Evolutionary conservation across 352 stramenopile species (phyloP).

Genomic region (Phytophthora boehmeriae): DNA sequence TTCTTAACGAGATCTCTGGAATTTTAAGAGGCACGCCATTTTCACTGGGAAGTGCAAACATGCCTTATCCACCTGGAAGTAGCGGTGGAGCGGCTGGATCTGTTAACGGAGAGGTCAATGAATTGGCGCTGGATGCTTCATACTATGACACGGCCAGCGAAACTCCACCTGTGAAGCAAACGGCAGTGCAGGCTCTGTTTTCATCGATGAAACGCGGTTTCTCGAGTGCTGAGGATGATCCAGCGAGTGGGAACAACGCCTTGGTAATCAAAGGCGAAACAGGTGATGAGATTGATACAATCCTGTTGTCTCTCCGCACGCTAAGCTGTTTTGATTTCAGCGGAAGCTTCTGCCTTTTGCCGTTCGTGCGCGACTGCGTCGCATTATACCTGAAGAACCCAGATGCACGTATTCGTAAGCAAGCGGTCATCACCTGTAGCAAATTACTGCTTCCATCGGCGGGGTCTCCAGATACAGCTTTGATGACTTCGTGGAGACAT

Average conservation of each 20-base stretch:
- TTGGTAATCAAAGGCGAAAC: conserved; percentile 84
- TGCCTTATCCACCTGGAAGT: conserved; percentile 20
- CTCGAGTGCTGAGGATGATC: conserved; percentile 35
- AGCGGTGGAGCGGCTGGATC: conserved; percentile 5
- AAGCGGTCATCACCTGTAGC: conserved; percentile 87
- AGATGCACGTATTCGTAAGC: conserved; percentile 89
- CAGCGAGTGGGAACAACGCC: conserved; percentile 19
- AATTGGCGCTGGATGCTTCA: conserved; percentile 28
- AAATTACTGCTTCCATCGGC: conserved; percentile 68
- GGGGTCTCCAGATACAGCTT: conserved; percentile 22
- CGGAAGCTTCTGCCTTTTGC: conserved; percentile 93
- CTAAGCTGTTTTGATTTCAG: conserved; percentile 94
- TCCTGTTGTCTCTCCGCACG: conserved; percentile 93
- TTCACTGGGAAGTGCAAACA: conserved; percentile 31
- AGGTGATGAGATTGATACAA: conserved; percentile 70
- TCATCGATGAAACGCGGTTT: conserved; percentile 78
- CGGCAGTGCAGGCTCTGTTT: conserved; percentile 70
- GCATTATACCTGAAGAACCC: conserved; percentile 92
- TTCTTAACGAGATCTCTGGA: conserved; percentile 97
- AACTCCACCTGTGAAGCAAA: conserved; percentile 41
- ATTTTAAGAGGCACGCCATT: conserved; percentile 90
- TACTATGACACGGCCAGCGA: conserved; percentile 39
- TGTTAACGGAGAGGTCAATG: conserved; percentile 19
- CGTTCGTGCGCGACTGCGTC: conserved; percentile 95
- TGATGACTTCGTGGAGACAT: conserved; percentile 55